Evolutionary conservation across 106 monocot genomes (phyloP).

Genomic region (Cymbidium sinense): DNA sequence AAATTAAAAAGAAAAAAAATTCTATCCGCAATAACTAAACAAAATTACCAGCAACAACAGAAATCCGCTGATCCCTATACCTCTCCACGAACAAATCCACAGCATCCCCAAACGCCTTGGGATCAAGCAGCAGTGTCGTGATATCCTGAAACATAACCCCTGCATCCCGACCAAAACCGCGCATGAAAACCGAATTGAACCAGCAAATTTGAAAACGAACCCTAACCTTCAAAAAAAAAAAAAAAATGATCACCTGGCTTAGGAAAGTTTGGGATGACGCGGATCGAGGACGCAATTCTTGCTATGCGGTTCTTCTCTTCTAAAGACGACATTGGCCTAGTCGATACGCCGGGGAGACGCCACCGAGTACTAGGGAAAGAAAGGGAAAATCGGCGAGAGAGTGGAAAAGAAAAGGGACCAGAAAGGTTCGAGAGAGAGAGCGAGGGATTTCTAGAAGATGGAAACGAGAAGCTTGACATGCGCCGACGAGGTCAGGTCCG

Average conservation of each 20-base stretch:
- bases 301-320: constrained; percentile 40
- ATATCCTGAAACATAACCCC: constrained; percentile 95
- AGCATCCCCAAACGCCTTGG: constrained; percentile 64
- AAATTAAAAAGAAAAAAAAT: not conserved
- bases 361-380: not conserved
- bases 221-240: not conserved
- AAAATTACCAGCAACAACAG: constrained; percentile 75
- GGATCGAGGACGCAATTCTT: constrained; percentile 61
- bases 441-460: not conserved
- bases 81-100: constrained; percentile 88
- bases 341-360: not conserved
- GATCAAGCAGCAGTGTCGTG: constrained; percentile 83
- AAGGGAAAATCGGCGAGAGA: not conserved
- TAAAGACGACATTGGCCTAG: constrained; percentile 3
- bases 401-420: not conserved
- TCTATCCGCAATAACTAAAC: not conserved
- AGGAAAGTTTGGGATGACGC: constrained; percentile 84
- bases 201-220: not conserved
- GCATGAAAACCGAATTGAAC: not conserved
- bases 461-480: too few species aligned
- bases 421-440: not conserved
- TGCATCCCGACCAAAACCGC: constrained; percentile 13
- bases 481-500: too few species aligned
- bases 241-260: constrained; percentile 45
- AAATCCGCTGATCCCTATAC: constrained; percentile 64